Conservation (phyloP, 768 basidiomycete genomes). For the Candolleomyces efflorescens region DNA sequence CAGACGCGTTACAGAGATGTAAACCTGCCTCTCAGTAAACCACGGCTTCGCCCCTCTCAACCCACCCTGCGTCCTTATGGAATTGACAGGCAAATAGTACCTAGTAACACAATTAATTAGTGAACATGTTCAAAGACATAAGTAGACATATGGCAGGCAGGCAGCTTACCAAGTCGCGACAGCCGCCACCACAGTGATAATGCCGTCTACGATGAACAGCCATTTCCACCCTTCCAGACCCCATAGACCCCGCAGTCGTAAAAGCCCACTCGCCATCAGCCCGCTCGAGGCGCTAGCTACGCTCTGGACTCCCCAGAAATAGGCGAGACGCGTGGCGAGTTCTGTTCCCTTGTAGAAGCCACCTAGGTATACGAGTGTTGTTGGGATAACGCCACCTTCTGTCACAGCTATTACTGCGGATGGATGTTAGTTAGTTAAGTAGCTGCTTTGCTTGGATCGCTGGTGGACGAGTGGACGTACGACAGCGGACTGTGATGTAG, state of each 20-base stretch:
- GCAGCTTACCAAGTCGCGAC: constrained; percentile 27
- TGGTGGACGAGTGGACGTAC: too few relatives aligned
- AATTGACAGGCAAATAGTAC: constrained; percentile 33
- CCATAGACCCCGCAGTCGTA: constrained; percentile 28
- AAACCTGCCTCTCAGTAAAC: constrained; percentile 30
- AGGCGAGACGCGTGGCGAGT: constrained; percentile 35
- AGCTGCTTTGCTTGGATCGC: background rate
- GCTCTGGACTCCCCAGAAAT: constrained; percentile 39
- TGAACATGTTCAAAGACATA: background rate
- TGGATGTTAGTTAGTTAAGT: background rate
- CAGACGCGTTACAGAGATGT: constrained; percentile 32
- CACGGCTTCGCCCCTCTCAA: constrained; percentile 30
- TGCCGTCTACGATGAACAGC: constrained; percentile 36
- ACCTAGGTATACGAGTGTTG: constrained; percentile 38
- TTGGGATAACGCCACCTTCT: constrained; percentile 37
- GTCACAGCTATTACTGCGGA: constrained; percentile 34
- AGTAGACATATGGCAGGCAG: background rate
- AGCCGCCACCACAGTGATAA: constrained; percentile 31
- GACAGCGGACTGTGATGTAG: constrained; percentile 33
- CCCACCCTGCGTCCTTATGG: constrained; percentile 25
- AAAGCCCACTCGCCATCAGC: constrained; percentile 36
- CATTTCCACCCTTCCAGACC: constrained; percentile 40
- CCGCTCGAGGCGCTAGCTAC: constrained; percentile 37
- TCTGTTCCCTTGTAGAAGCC: constrained; percentile 41
- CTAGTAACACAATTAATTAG: constrained; percentile 11